phyloP scores from a whole-genome alignment of 2,329 filamentous ascomycete species.

The Fusarium papillatum region DNA sequence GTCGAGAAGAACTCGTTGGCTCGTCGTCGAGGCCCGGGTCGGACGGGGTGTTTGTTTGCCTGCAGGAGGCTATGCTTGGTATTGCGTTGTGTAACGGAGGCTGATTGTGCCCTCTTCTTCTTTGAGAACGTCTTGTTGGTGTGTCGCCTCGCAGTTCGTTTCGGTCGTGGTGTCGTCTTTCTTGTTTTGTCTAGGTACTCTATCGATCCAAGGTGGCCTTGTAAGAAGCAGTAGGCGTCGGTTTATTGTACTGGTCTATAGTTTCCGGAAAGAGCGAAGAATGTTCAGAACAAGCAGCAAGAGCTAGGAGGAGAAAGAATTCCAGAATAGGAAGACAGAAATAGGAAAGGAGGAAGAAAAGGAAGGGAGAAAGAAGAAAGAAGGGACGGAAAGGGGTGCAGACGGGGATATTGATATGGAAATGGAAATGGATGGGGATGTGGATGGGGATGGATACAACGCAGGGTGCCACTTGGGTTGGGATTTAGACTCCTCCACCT shows the following conservation, averaged over 20 bases:
- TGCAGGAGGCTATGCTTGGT: conserved; percentile 22
- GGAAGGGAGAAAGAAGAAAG: conserved; percentile 35
- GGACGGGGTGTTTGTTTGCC: conserved; percentile 31
- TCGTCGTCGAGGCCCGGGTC: conserved; percentile 8
- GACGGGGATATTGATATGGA: conserved; percentile 38
- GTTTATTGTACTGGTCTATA: conserved; percentile 19
- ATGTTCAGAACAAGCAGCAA: conserved; percentile 20
- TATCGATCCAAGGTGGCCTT: conserved; percentile 11
- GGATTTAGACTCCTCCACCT: conserved; percentile 24
- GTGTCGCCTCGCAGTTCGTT: conserved; percentile 33
- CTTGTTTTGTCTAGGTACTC: conserved; percentile 12
- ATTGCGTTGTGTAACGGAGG: conserved; percentile 25
- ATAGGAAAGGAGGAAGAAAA: conserved; percentile 20
- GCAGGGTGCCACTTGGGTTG: conserved; percentile 37
- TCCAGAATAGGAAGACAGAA: conserved; percentile 25
- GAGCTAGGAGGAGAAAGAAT: conserved; percentile 14
- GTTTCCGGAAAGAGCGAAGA: conserved; percentile 13
- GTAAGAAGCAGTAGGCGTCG: conserved; percentile 5
- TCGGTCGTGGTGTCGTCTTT: conserved; percentile 20
- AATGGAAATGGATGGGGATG: conserved; percentile 6
- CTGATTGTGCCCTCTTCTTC: conserved; percentile 15
- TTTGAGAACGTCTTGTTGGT: conserved; percentile 3
- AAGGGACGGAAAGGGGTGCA: conserved; percentile 32
- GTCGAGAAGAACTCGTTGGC: conserved; percentile 16
- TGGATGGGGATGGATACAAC: conserved; percentile 13